These are phyloP conservation scores for Sporothrix brunneoviolacea DNA, from an alignment of 2,329 filamentous ascomycete species.

Conservation along the genomic window DNA sequence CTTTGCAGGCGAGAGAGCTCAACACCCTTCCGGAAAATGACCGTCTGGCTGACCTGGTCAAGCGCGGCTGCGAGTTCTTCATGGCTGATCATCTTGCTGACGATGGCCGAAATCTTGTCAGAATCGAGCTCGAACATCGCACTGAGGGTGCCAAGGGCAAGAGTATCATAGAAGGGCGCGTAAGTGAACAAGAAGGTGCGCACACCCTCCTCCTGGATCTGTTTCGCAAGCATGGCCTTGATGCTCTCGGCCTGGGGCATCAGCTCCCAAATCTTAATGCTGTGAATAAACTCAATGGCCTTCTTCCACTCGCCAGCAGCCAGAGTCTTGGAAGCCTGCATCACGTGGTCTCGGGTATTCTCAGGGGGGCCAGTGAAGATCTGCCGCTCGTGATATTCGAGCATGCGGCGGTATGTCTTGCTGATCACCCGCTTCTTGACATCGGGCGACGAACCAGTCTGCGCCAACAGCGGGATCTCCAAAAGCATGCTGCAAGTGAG, in stretches of 20 bases:
- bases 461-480: constrained; percentile 93
- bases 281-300: constrained; percentile 85
- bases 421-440: constrained; percentile 97
- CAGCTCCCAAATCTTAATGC: constrained; percentile 99
- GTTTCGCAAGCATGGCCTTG: constrained; percentile 93
- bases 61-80: constrained; percentile 94
- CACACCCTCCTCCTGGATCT: constrained; percentile 97
- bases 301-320: constrained; percentile 99
- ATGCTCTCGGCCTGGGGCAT: constrained; percentile 90
- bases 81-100: constrained; percentile 99
- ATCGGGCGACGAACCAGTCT: constrained; percentile 93
- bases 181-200: constrained; percentile 99
- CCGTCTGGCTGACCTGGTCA: constrained; percentile 93
- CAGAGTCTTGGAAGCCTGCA: constrained; percentile 96
- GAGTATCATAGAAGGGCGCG: constrained; percentile 96
- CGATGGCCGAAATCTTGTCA: constrained; percentile 86
- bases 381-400: constrained; percentile 98
- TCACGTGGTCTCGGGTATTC: constrained; percentile 98
- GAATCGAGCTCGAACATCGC: constrained; percentile 91
- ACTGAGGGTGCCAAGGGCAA: constrained; percentile 77
- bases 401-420: constrained; percentile 98
- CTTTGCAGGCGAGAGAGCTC: constrained; percentile 95
- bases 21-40: constrained; percentile 99
- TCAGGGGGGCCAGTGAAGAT: constrained; percentile 98
- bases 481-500: constrained; percentile 98